Conservation (phyloP, 2,329 filamentous ascomycete species). For the Elsinoe perseae region DNA sequence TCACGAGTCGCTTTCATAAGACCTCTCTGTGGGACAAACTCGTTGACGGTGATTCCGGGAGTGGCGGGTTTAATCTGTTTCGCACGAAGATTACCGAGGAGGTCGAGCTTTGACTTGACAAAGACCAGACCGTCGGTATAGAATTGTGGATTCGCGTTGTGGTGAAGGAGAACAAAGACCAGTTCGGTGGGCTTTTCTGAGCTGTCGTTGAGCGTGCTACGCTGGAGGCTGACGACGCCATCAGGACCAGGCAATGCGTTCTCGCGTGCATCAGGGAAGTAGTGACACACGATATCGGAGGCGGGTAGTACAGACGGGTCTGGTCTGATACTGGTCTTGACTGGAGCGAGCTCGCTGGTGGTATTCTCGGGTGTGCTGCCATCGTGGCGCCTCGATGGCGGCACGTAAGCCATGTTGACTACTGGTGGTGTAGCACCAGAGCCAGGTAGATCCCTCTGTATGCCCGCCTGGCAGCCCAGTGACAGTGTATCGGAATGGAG, state of each 20-base stretch:
- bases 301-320: neutral
- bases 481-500: too few relatives aligned
- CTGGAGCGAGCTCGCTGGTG: neutral
- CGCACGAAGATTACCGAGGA: neutral
- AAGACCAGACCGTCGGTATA: slow-evolving; percentile 1
- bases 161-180: neutral
- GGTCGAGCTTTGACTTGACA: slow-evolving; percentile 2
- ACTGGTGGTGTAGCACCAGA: neutral
- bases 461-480: too few relatives aligned
- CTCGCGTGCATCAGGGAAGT: slow-evolving; percentile 1
- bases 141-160: slow-evolving; percentile 10
- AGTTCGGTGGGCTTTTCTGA: slow-evolving; percentile 4
- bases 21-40: neutral
- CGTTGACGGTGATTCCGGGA: neutral
- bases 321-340: neutral
- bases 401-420: neutral
- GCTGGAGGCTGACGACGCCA: slow-evolving; percentile 1
- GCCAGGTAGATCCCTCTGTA: too few relatives aligned
- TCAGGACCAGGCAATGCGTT: neutral
- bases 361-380: neutral
- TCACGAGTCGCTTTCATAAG: neutral
- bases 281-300: neutral
- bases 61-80: neutral
- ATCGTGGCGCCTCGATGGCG: slow-evolving; percentile 6
- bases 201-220: slow-evolving; percentile 10